Evolutionary conservation across 2,329 filamentous ascomycete genomes (phyloP).

Genomic region (Apiospora phragmitis): DNA sequence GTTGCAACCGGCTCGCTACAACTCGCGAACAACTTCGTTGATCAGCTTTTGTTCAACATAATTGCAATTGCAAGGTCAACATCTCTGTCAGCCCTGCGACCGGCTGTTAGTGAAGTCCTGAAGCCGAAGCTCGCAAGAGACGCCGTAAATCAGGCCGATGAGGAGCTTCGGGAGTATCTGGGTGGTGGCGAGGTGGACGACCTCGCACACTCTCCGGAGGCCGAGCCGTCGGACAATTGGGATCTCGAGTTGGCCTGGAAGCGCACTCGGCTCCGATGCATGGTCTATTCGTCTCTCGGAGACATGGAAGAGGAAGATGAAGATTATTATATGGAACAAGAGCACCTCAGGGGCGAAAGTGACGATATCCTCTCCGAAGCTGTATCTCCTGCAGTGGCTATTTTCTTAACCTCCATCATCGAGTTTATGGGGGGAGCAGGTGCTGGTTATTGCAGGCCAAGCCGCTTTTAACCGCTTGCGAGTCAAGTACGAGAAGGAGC

Average conservation of each 20-base stretch:
- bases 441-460: slow-evolving; percentile 82
- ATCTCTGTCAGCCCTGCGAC: slow-evolving; percentile 70
- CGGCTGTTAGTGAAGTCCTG: slow-evolving; percentile 82
- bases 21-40: slow-evolving; percentile 88
- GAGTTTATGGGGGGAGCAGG: slow-evolving; percentile 94
- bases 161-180: slow-evolving; percentile 85
- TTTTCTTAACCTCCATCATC: slow-evolving; percentile 92
- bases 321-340: slow-evolving; percentile 81
- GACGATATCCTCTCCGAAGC: slow-evolving; percentile 63
- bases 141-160: slow-evolving; percentile 78
- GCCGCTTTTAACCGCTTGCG: slow-evolving; percentile 73
- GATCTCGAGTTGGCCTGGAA: slow-evolving; percentile 95
- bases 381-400: slow-evolving; percentile 88
- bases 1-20: slow-evolving; percentile 73
- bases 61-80: slow-evolving; percentile 80
- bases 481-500: slow-evolving; percentile 57
- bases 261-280: slow-evolving; percentile 86
- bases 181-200: slow-evolving; percentile 78
- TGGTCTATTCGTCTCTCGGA: slow-evolving; percentile 96
- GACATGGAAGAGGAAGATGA: slow-evolving; percentile 99
- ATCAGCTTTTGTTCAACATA: slow-evolving; percentile 89
- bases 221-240: slow-evolving; percentile 63
- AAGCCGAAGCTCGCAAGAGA: slow-evolving; percentile 87
- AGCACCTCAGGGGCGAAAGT: slow-evolving; percentile 63
- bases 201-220: slow-evolving; percentile 54